Percentiles rank a stretch among this genome's conserved stretches.
phyloP scores from a whole-genome alignment of 1,139 yeast species.

The Suhomyces bokatorum region DNA sequence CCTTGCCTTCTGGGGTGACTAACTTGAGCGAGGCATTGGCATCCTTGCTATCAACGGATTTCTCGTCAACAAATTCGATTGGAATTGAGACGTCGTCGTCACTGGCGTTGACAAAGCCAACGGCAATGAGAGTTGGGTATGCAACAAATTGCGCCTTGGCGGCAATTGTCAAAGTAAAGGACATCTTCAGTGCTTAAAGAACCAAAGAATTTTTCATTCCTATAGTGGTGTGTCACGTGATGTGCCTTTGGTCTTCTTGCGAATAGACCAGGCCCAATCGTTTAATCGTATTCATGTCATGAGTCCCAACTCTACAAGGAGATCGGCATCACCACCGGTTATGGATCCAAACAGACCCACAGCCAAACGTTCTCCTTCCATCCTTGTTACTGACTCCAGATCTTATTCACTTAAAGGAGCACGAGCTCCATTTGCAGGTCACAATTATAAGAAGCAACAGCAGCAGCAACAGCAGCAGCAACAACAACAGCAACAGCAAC shows the following conservation, averaged over 20 bases:
- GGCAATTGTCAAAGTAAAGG: constrained; percentile 60
- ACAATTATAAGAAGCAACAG: constrained; percentile 44
- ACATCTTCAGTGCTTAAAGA: constrained; percentile 19
- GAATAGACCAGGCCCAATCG: neutral
- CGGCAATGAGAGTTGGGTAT: constrained; percentile 78
- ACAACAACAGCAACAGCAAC: constrained; percentile 13
- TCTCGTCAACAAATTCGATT: constrained; percentile 68
- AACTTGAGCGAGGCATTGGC: constrained; percentile 46
- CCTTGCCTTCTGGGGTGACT: constrained; percentile 46
- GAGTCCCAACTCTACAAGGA: constrained; percentile 5
- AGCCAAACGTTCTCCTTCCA: constrained; percentile 90
- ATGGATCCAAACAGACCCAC: constrained; percentile 47
- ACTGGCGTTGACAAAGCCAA: constrained; percentile 63
- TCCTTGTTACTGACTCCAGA: constrained; percentile 86
- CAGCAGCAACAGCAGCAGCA: constrained; percentile 23
- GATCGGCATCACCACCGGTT: constrained; percentile 8
- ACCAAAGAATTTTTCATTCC: neutral
- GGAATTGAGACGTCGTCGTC: constrained; percentile 51
- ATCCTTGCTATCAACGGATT: constrained; percentile 39
- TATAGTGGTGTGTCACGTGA: neutral
- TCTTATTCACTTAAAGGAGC: constrained; percentile 55
- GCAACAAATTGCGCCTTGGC: constrained; percentile 84
- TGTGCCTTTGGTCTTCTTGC: neutral
- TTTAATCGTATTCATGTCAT: neutral
- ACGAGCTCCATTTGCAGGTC: constrained; percentile 86